Conservation (phyloP, 2,329 filamentous ascomycete species). For the Pseudonectria foliicola region DNA sequence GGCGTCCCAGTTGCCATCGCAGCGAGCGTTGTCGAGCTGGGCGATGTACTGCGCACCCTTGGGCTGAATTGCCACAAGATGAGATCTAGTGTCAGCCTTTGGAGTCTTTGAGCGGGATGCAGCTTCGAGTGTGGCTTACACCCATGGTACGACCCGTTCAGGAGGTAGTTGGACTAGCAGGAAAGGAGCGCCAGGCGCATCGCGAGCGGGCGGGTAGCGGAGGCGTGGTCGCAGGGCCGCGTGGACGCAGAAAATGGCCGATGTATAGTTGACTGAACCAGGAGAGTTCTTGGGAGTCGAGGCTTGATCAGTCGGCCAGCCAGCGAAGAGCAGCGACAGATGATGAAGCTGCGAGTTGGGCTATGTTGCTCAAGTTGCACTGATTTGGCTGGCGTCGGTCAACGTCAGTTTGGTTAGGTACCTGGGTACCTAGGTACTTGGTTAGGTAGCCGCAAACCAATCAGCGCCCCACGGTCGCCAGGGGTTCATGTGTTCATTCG, state of each 20-base stretch:
- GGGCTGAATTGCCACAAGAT: constrained; percentile 31
- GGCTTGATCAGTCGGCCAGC: too few species aligned
- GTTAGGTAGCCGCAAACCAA: constrained; percentile 13
- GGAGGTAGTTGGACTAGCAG: constrained; percentile 21
- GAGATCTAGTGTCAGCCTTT: constrained; percentile 14
- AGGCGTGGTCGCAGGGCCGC: neutral
- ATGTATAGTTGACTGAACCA: too few species aligned
- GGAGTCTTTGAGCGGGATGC: constrained; percentile 1
- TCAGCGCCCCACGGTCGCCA: constrained; percentile 16
- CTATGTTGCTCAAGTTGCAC: too few species aligned
- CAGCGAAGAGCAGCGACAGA: too few species aligned
- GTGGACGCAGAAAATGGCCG: neutral
- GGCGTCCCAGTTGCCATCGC: constrained; percentile 78
- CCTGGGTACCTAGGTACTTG: too few species aligned
- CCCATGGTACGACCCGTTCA: constrained; percentile 29
- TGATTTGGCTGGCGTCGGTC: neutral
- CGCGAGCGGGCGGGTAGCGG: constrained; percentile 5
- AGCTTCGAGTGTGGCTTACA: constrained; percentile 22
- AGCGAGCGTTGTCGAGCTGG: constrained; percentile 78
- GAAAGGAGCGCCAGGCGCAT: constrained; percentile 17
- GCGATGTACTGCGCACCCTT: constrained; percentile 80
- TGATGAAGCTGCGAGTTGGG: too few species aligned
- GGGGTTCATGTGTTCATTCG: constrained; percentile 16
- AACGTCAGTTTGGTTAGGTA: neutral
- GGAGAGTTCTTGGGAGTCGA: too few species aligned